Base-by-base conservation (phyloP, 2,329 filamentous ascomycete species). In the Neophaeococcomyces aloes region DNA sequence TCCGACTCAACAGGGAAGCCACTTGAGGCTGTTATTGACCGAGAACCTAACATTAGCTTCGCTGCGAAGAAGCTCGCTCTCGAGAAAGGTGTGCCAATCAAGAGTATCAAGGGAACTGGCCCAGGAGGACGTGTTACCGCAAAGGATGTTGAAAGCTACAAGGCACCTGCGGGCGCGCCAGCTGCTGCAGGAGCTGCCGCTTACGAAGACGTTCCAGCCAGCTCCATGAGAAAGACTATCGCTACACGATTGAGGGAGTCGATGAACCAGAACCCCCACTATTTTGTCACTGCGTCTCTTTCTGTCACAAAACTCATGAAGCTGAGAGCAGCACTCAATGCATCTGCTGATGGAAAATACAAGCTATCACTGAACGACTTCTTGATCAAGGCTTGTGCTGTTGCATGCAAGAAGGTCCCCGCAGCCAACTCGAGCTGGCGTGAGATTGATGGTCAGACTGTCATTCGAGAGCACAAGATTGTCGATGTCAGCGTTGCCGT, bases 341-440 rank as follows among this genome's bases (percentile, higher is more conserved):
- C 79, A 61, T 81, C 84, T 10, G 74, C 86, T 37, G 82, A 94
- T 51, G 91, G 89, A 69, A 81, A 87, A 68, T 98, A 94, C 79
- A 98, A 95, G 79, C 84, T 98, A 47, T 95, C 88, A n/a, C 86
- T 98, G 69, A 98, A 98, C 70, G 91, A 98, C 70, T 94, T 98
- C 76, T 75, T 98, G 52, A 86, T 98, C 76, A 98, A 98, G 78
- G 91, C 89, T 56, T 85, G 89, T 47, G 85, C 79, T 47, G 72
- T 84, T 51, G 91, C 91, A 50, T 86, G 83, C 63, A 82, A 82
- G 71, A 95, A 94, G 77, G 88, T 96, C 38, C 91, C 91, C 47
- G 78, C 84, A 53, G 91, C 88, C 68, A 98, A 98, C 78, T 88
- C 88, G 39, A 89, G 85, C 65, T 98, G 91, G 89, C 71, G 72